phyloP scores from a whole-genome alignment of 768 basidiomycete species.

The Heimioporus sp. region DNA sequence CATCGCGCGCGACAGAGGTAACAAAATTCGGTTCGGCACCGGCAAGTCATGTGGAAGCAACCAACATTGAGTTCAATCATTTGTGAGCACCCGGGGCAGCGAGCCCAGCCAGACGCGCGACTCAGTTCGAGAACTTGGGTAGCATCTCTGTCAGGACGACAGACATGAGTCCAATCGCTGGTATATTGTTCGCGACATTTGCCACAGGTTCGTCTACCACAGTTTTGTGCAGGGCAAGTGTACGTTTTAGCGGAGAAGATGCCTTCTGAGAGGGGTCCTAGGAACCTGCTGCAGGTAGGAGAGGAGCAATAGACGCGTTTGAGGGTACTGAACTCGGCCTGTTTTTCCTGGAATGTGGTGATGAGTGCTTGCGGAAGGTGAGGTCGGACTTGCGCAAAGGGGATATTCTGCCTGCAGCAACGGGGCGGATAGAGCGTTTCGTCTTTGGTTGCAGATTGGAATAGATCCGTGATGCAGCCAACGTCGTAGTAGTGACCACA shows the following conservation, averaged over 20 bases:
- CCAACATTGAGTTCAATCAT: constrained; percentile 39
- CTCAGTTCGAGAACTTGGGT: constrained; percentile 27
- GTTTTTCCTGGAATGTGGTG: constrained; percentile 26
- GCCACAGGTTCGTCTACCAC: constrained; percentile 24
- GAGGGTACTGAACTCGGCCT: constrained; percentile 30
- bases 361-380: constrained; percentile 23
- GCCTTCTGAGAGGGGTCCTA: constrained; percentile 29
- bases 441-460: constrained; percentile 34
- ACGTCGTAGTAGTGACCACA: constrained; percentile 38
- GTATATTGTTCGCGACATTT: constrained; percentile 18
- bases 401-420: constrained; percentile 35
- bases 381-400: constrained; percentile 20
- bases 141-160: constrained; percentile 23
- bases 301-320: constrained; percentile 38
- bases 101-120: constrained; percentile 32
- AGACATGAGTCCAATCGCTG: constrained; percentile 20
- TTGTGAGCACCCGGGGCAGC: constrained; percentile 38
- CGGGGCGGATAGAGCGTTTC: constrained; percentile 41
- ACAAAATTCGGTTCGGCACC: constrained; percentile 40
- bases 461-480: constrained; percentile 32
- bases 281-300: constrained; percentile 34
- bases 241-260: constrained; percentile 21
- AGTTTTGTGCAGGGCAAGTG: constrained; percentile 17
- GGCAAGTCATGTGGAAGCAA: constrained; percentile 42
- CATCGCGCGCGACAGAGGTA: constrained; percentile 53